Evolutionary conservation across 345 rosid species (phyloP).

Genomic region (Heritiera littoralis): DNA sequence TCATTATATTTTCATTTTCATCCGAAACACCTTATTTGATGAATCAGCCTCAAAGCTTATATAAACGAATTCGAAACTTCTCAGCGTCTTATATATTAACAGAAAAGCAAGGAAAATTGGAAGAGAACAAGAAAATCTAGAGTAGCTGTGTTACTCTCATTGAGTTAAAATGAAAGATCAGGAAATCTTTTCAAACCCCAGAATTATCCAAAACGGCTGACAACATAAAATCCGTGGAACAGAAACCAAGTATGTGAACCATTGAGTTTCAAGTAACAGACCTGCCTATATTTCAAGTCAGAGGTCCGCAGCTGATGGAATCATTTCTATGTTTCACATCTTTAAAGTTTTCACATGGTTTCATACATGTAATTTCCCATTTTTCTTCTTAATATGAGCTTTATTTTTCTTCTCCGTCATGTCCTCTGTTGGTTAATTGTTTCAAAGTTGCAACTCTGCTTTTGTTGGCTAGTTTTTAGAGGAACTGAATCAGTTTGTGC

Average conservation of each 20-base stretch:
- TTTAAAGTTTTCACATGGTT: no score
- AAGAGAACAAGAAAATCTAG: background rate
- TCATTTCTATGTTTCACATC: conserved; percentile 25
- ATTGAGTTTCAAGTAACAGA: conserved; percentile 3
- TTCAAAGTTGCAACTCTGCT: background rate
- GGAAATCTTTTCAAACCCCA: background rate
- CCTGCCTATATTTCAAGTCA: conserved; percentile 43
- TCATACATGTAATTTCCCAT: no score
- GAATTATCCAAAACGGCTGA: background rate
- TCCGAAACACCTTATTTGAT: no score
- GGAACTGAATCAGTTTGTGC: no score
- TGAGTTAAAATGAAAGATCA: background rate
- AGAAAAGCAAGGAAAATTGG: background rate
- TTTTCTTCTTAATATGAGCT: background rate
- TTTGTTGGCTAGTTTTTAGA: no score
- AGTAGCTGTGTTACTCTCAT: background rate
- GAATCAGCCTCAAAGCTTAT: no score
- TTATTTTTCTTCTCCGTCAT: background rate
- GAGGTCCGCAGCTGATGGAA: conserved; percentile 28
- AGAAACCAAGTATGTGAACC: background rate
- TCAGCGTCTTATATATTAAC: background rate
- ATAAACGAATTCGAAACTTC: background rate
- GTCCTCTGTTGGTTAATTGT: background rate
- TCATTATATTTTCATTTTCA: no score
- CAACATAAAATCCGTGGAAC: background rate